Percentiles rank a stretch among this genome's conserved stretches.
phyloP scores from a whole-genome alignment of 768 basidiomycete species.

The Daedaleopsis nitida region DNA sequence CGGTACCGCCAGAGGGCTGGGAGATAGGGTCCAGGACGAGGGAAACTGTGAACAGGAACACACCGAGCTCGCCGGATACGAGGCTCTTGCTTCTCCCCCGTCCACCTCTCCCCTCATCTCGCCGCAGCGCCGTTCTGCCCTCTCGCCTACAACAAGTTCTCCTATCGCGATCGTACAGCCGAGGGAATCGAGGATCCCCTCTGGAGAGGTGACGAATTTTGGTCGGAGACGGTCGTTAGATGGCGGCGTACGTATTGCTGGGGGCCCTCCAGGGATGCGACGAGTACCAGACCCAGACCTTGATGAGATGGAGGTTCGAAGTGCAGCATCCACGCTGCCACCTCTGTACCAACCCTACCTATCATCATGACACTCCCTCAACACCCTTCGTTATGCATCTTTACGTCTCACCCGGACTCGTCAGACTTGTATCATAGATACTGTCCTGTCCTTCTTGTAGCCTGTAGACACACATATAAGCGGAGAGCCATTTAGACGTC shows the following conservation, averaged over 20 bases:
- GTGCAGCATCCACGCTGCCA: background rate
- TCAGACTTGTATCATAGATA: too few species aligned
- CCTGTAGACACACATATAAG: too few species aligned
- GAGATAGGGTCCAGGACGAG: background rate
- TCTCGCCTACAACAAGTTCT: background rate
- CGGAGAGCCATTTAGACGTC: too few species aligned
- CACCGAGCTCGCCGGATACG: background rate
- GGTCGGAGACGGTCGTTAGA: background rate
- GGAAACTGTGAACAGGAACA: background rate
- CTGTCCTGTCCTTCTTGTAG: too few species aligned
- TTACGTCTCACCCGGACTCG: too few species aligned
- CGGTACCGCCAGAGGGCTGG: background rate
- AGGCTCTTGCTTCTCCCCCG: background rate
- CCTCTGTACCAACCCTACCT: background rate
- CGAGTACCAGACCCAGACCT: background rate
- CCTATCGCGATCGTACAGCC: background rate
- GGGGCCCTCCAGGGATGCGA: background rate
- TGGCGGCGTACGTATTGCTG: background rate
- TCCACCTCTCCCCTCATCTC: background rate
- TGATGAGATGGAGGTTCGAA: background rate
- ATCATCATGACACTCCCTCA: background rate
- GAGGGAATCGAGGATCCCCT: background rate
- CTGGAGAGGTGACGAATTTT: background rate
- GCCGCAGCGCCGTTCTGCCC: background rate
- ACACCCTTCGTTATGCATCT: too few species aligned